Conservation (phyloP, 2,329 filamentous ascomycete species). For the Exophiala alcalophila region DNA sequence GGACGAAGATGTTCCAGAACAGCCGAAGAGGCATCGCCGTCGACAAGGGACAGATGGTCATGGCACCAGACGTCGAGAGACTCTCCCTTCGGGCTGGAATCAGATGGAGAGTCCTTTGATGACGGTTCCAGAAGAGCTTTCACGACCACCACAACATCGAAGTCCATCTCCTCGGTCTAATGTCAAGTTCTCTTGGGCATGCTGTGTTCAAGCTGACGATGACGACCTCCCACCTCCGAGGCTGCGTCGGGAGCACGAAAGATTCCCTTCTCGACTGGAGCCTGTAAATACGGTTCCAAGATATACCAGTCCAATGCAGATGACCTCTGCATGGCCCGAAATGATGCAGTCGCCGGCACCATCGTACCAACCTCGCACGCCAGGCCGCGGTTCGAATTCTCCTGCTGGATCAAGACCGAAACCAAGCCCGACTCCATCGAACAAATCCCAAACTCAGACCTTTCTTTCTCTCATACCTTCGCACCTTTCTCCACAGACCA, state of each 20-base stretch:
- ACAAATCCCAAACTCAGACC: slow-evolving; percentile 41
- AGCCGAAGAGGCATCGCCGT: slow-evolving; percentile 26
- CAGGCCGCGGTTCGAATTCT: no score
- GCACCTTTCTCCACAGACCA: slow-evolving; percentile 62
- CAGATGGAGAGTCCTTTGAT: slow-evolving; percentile 46
- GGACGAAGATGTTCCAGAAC: slow-evolving; percentile 36
- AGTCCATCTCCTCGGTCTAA: slow-evolving; percentile 25
- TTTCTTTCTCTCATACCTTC: slow-evolving; percentile 68
- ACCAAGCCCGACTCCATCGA: slow-evolving; percentile 26
- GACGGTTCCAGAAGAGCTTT: slow-evolving; percentile 41
- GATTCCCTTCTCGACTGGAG: not conserved
- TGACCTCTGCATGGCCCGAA: slow-evolving; percentile 11
- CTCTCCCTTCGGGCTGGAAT: slow-evolving; percentile 45
- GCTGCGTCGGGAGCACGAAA: not conserved
- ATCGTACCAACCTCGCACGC: slow-evolving; percentile 11
- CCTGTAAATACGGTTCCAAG: not conserved
- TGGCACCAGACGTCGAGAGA: slow-evolving; percentile 21
- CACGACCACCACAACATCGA: slow-evolving; percentile 21
- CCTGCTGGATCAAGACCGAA: no score
- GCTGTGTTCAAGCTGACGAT: slow-evolving; percentile 27
- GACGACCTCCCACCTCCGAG: slow-evolving; percentile 19
- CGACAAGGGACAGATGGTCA: slow-evolving; percentile 26
- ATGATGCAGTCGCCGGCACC: slow-evolving; percentile 10
- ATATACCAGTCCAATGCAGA: slow-evolving; percentile 1
- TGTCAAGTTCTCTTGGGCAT: slow-evolving; percentile 29